A percentile compares a stretch with the other conserved stretches of the same genome.
Conservation (phyloP, 192 early-diverging fungal species). For the Lunasporangiospora selenospora region DNA sequence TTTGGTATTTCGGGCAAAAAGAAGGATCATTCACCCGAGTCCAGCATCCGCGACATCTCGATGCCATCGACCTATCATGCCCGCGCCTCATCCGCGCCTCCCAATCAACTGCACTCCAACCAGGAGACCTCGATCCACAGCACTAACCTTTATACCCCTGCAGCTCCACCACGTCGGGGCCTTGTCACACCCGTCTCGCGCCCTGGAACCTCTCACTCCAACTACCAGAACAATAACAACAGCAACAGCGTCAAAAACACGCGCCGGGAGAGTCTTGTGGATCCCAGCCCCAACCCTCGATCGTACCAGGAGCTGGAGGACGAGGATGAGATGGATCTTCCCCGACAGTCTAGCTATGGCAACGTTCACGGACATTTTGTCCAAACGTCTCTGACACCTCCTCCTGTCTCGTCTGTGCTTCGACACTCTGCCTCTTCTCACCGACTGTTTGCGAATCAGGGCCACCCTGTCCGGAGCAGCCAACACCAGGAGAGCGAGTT, state of each 20-base stretch:
- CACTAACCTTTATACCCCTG: neutral
- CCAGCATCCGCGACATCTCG: conserved; percentile 29
- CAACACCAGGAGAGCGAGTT: neutral
- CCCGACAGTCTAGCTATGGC: neutral
- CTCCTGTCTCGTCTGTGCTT: conserved; percentile 27
- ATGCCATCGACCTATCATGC: conserved; percentile 29
- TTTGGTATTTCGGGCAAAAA: conserved; percentile 18
- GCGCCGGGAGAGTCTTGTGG: conserved; percentile 34
- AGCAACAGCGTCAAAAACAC: neutral
- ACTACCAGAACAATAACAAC: neutral
- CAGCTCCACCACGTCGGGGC: neutral
- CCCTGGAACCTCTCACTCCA: conserved; percentile 19
- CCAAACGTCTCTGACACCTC: conserved; percentile 24
- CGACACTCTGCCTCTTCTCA: conserved; percentile 16
- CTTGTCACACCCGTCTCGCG: conserved; percentile 23
- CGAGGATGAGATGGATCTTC: neutral
- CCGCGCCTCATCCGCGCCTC: neutral
- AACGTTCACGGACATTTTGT: conserved; percentile 7
- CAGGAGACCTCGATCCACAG: neutral
- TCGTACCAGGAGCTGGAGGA: conserved; percentile 3
- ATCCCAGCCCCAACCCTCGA: conserved; percentile 12
- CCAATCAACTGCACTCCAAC: conserved; percentile 1
- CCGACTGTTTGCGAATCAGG: conserved; percentile 14
- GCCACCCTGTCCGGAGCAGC: conserved; percentile 1
- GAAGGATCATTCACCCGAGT: conserved; percentile 5